phyloP scores from a whole-genome alignment of 2,329 filamentous ascomycete genomes.

The Paecilomyces formosus region DNA sequence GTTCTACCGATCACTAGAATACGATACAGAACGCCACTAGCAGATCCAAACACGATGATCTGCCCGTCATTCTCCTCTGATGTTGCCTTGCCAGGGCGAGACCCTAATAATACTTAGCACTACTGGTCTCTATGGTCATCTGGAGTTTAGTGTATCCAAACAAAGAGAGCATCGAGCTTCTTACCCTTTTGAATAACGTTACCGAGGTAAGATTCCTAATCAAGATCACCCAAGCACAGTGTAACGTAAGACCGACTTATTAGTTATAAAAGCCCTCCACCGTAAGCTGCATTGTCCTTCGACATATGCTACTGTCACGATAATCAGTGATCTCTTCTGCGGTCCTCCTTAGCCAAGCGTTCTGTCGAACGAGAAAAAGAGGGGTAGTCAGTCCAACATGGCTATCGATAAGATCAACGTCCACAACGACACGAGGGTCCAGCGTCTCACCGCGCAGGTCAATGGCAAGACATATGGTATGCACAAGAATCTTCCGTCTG shows the following conservation, averaged over 20 bases:
- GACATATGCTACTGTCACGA: background rate
- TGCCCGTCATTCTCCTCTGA: too few relatives aligned
- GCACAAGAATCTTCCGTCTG: slow-evolving; percentile 7
- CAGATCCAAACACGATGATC: too few relatives aligned
- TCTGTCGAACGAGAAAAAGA: background rate
- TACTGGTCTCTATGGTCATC: too few relatives aligned
- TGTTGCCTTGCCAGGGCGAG: too few relatives aligned
- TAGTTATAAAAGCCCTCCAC: background rate
- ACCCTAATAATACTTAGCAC: too few relatives aligned
- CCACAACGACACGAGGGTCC: slow-evolving; percentile 58
- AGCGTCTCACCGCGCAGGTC: slow-evolving; percentile 55
- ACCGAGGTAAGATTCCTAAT: background rate
- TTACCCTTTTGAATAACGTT: background rate
- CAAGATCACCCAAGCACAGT: background rate
- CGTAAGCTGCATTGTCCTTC: background rate
- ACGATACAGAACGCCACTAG: too few relatives aligned
- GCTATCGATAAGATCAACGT: slow-evolving; percentile 55
- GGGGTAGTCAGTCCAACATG: slow-evolving; percentile 34
- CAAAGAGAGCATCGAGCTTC: too few relatives aligned
- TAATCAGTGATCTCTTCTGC: background rate
- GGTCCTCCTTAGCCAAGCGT: background rate
- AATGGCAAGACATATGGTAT: slow-evolving; percentile 63
- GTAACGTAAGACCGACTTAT: background rate
- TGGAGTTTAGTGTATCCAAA: too few relatives aligned
- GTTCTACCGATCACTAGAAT: too few relatives aligned